Evolutionary conservation across 83 land plant genomes (phyloP).

Genomic region (Picea abies): DNA sequence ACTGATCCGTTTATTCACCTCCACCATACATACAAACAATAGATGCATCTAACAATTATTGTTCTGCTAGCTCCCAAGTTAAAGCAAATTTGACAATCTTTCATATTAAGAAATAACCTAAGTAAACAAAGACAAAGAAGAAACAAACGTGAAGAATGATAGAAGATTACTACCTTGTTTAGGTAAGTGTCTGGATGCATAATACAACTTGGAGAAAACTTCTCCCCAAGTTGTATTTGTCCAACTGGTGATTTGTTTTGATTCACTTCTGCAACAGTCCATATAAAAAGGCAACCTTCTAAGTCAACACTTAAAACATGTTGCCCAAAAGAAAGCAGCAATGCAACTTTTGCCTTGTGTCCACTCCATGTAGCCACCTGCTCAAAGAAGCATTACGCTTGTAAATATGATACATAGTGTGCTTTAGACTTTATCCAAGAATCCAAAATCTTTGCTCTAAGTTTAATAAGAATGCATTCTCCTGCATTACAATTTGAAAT

Average conservation of each 20-base stretch:
- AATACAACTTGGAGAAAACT: conserved; percentile 81
- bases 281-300: conserved; percentile 69
- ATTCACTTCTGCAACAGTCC: conserved; percentile 60
- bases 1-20: background rate
- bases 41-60: background rate
- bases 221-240: conserved; percentile 56
- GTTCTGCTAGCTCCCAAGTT: background rate
- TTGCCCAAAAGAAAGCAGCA: conserved; percentile 76
- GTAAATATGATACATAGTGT: background rate
- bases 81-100: background rate
- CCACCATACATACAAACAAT: background rate
- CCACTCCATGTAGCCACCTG: conserved; percentile 91
- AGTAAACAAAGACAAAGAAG: background rate
- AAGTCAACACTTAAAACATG: conserved; percentile 78
- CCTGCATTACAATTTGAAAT: background rate
- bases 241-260: conserved; percentile 52
- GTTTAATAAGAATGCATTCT: background rate
- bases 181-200: conserved; percentile 99
- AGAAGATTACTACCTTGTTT: conserved; percentile 70
- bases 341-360: conserved; percentile 68
- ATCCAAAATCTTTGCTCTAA: background rate
- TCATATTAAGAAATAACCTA: background rate
- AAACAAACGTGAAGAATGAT: background rate
- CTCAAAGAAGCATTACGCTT: background rate
- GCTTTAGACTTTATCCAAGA: too few relatives aligned